Conservation (phyloP, 345 rosid genomes). For the Hibiscus tridactylites region DNA sequence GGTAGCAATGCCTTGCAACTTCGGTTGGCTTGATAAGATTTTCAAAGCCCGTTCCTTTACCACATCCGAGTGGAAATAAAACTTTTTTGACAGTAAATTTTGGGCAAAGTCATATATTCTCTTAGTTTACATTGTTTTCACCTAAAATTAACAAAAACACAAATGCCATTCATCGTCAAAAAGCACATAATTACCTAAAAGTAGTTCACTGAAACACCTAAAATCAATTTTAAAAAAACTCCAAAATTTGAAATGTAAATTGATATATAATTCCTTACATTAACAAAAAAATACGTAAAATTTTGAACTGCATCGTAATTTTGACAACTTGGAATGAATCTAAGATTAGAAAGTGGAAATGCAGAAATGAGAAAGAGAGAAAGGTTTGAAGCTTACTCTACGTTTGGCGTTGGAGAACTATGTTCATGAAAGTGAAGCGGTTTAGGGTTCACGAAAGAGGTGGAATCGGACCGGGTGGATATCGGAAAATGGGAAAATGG, state of each 20-base stretch:
- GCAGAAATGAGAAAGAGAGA: background rate
- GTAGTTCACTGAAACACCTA: background rate
- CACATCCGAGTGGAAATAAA: too few relatives aligned
- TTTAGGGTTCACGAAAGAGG: too few relatives aligned
- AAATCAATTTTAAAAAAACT: background rate
- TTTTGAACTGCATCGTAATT: background rate
- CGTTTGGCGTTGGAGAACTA: conserved; percentile 71
- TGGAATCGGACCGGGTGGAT: too few relatives aligned
- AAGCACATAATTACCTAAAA: background rate
- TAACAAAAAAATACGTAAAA: background rate
- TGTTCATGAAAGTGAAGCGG: too few relatives aligned
- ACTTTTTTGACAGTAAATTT: too few relatives aligned
- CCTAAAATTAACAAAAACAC: too few relatives aligned
- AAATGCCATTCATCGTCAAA: background rate
- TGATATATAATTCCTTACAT: background rate
- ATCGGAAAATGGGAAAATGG: too few relatives aligned
- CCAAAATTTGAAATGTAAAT: background rate
- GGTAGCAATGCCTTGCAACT: too few relatives aligned
- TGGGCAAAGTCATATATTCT: too few relatives aligned
- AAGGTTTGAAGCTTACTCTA: conserved; percentile 39
- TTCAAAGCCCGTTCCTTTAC: too few relatives aligned
- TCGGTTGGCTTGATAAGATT: too few relatives aligned
- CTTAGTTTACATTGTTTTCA: too few relatives aligned
- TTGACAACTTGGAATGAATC: background rate
- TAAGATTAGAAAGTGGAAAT: background rate